Percentiles rank a stretch among this genome's conserved stretches.
These are phyloP conservation scores for Diplogelasinospora grovesii DNA, from an alignment of 495 filamentous ascomycete species.

Conservation along the genomic window DNA sequence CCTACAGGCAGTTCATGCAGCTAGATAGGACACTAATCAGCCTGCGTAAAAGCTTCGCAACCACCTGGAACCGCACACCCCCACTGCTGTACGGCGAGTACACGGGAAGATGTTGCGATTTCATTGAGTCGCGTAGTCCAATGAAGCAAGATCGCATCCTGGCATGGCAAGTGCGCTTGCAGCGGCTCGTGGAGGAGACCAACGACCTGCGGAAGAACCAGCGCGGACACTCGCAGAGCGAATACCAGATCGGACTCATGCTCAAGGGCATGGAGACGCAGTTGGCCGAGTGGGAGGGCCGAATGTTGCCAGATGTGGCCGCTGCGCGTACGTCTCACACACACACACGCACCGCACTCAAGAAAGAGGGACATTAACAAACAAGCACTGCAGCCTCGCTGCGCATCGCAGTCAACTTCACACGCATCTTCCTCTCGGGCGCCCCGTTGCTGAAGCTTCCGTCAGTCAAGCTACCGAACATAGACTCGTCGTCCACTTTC, in stretches of 20 bases:
- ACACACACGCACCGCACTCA: not conserved
- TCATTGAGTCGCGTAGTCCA: slow-evolving; percentile 25
- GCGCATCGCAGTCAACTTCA: slow-evolving; percentile 23
- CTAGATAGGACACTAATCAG: too few species aligned
- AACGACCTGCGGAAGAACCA: slow-evolving; percentile 22
- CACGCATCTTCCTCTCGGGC: slow-evolving; percentile 30
- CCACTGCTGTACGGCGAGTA: slow-evolving; percentile 25
- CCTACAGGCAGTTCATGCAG: too few species aligned
- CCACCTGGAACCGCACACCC: slow-evolving; percentile 26
- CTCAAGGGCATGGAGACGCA: slow-evolving; percentile 37
- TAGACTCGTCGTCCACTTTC: slow-evolving; percentile 2
- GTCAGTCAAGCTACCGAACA: slow-evolving; percentile 4
- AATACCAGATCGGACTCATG: slow-evolving; percentile 33
- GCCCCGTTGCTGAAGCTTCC: slow-evolving; percentile 28
- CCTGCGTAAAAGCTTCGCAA: slow-evolving; percentile 27
- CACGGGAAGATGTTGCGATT: slow-evolving; percentile 28
- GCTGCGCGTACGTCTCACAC: slow-evolving; percentile 10
- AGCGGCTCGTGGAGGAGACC: slow-evolving; percentile 33
- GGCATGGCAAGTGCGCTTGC: slow-evolving; percentile 33
- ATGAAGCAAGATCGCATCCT: slow-evolving; percentile 31
- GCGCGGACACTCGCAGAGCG: slow-evolving; percentile 17
- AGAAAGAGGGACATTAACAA: not conserved
- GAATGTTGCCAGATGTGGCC: slow-evolving; percentile 23
- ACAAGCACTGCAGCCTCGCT: slow-evolving; percentile 21
- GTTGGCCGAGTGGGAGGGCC: slow-evolving; percentile 29